Percentiles rank a stretch among this genome's conserved stretches.
phyloP scores from a whole-genome alignment of 352 stramenopile species.

The Lagenidium sp. region DNA sequence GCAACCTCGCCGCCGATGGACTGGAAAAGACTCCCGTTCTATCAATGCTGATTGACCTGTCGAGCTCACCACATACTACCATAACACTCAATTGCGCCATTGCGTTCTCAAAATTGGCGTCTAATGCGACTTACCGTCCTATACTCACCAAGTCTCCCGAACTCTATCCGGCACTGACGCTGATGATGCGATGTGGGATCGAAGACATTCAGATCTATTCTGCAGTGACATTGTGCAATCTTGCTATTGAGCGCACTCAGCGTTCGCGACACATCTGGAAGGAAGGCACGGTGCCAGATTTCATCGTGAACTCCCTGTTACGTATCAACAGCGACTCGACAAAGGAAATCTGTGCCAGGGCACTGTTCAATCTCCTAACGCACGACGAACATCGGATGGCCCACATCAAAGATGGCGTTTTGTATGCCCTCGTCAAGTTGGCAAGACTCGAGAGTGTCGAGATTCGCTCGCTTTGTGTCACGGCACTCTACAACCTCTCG shows the following conservation, averaged over 20 bases:
- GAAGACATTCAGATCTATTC: conserved; percentile 87
- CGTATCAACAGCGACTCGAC: conserved; percentile 86
- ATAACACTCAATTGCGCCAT: conserved; percentile 74
- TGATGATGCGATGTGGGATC: conserved; percentile 86
- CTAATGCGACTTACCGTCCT: conserved; percentile 35
- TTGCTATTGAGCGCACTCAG: conserved; percentile 57
- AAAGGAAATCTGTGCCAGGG: conserved; percentile 81
- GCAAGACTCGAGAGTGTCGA: conserved; percentile 72
- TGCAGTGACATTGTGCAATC: conserved; percentile 78
- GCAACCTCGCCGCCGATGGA: conserved; percentile 60
- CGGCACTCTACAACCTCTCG: conserved; percentile 79
- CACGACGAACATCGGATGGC: conserved; percentile 69
- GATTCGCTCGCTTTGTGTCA: conserved; percentile 72
- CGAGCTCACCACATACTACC: conserved; percentile 36
- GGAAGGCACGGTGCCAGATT: conserved; percentile 80
- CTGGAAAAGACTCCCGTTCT: conserved; percentile 63
- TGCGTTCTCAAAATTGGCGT: conserved; percentile 68
- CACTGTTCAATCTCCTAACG: conserved; percentile 81
- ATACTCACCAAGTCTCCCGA: conserved; percentile 61
- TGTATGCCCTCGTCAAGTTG: conserved; percentile 86
- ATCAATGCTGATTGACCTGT: conserved; percentile 77
- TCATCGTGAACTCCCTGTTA: conserved; percentile 85
- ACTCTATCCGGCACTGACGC: conserved; percentile 62
- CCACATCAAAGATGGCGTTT: conserved; percentile 80
- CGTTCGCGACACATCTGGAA: conserved; percentile 73